Evolutionary conservation across 371 early-diverging fungal species (phyloP), one percentile per base, ranked within the genome.

Genomic region (Capillidium rhysosporum): DNA sequence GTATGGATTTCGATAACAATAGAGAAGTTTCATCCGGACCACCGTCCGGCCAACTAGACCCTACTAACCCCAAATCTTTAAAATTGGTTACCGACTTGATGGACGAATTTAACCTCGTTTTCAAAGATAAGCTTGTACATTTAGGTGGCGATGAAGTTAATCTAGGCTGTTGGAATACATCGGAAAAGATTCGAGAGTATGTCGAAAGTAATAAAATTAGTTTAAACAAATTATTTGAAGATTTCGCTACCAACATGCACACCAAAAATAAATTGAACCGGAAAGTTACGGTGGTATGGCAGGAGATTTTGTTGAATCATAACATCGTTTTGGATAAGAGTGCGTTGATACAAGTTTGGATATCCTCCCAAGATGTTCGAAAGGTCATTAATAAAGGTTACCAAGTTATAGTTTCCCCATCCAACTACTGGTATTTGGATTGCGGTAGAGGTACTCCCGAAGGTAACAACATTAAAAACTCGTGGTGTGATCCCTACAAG

Each of bases 401-500:
- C 56, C 69, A 72, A 52, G 68, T 76, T 24, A 65, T 81, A 30
- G 61, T 69, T 20, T 66, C 73, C 28, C 64, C 63, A 16, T 62
- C 61, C 23, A 71, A 75, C 46, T 75, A 72, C 62, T 79, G 77
- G 64, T 81, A 81, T 61, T 66, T 81, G 26, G 82, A 81, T 54
- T 79, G 79, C 57, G 80, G 80, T 41, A 64, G 69, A 44, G 80
- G 80, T 30, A 76, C 69, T 16, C 74, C 73, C 72, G 48, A 58
- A 20, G 59, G 59, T 24, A 23, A 34, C n/a, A 20, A 24, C 25
- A 8, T 38, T 1, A 79, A 80, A 49, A 76, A 74, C 20, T 78
- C 78, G 44, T 84, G 84, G 83, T 85, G 86, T 57, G 72, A 69
- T 45, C 85, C 85, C 20, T 86, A 71, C 69, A 85, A 85, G 73